phyloP scores from a whole-genome alignment of 345 rosid species.

The Rubroshorea leprosula region DNA sequence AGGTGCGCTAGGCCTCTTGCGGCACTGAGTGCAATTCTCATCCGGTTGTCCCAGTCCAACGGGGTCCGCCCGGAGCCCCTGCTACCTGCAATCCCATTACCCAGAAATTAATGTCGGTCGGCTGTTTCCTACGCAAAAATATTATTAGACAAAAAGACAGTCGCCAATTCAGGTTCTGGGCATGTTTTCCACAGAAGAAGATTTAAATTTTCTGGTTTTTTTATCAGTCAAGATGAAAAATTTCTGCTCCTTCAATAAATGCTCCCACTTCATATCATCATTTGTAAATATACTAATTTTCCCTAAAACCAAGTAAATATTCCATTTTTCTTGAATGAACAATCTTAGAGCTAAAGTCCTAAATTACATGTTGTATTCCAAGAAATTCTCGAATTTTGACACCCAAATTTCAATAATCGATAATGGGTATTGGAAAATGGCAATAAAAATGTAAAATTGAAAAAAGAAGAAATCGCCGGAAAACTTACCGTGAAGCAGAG shows the following conservation, averaged over 20 bases:
- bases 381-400: not conserved
- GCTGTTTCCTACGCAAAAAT: no score
- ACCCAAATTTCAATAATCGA: not conserved
- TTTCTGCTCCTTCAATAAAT: not conserved
- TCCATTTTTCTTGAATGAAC: no score
- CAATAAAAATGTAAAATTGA: no score
- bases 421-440: no score
- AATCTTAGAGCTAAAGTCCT: no score
- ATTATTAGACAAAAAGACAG: conserved; percentile 1
- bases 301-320: not conserved
- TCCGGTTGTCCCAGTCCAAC: conserved; percentile 84
- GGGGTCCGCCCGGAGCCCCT: conserved; percentile 92
- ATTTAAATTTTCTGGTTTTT: no score
- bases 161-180: conserved; percentile 24
- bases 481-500: conserved; percentile 81
- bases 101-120: conserved; percentile 17
- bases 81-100: conserved; percentile 45
- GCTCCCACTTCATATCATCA: no score
- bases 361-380: no score
- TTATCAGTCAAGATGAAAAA: not conserved
- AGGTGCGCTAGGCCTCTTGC: conserved; percentile 79
- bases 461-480: not conserved
- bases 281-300: no score
- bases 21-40: conserved; percentile 64
- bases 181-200: no score